Conservation (phyloP, 2,329 filamentous ascomycete genomes). For the Dactylellina leptospora region DNA sequence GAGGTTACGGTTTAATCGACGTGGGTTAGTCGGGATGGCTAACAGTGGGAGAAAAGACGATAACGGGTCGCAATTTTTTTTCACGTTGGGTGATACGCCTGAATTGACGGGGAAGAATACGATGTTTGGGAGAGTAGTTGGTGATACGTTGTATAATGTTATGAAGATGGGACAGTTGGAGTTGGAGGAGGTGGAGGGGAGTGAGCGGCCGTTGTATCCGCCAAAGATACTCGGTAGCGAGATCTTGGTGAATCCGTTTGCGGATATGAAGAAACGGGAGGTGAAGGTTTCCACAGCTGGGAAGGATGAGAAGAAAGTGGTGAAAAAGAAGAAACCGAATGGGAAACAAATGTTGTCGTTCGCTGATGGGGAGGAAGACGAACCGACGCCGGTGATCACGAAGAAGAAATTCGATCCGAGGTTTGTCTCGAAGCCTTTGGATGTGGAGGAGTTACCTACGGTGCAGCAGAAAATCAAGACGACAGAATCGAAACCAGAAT, state of each 20-base stretch:
- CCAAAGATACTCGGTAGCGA: conserved; percentile 78
- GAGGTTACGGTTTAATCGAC: conserved; percentile 87
- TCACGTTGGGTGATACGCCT: conserved; percentile 81
- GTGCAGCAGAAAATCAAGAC: conserved; percentile 16
- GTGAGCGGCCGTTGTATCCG: conserved; percentile 85
- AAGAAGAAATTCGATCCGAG: conserved; percentile 53
- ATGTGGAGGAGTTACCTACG: conserved; percentile 42
- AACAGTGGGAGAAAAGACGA: conserved; percentile 80
- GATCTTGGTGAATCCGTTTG: conserved; percentile 81
- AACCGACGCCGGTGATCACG: conserved; percentile 56
- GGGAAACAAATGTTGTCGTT: conserved; percentile 79
- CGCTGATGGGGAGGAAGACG: conserved; percentile 67
- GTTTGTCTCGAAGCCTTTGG: conserved; percentile 38
- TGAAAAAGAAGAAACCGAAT: conserved; percentile 71
- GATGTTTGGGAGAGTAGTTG: conserved; percentile 88
- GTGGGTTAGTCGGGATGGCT: conserved; percentile 94
- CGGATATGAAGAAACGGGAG: conserved; percentile 77
- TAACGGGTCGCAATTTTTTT: conserved; percentile 97
- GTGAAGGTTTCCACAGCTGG: conserved; percentile 66
- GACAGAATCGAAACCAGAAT: conserved; percentile 3
- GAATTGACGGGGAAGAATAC: conserved; percentile 92
- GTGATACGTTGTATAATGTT: conserved; percentile 95
- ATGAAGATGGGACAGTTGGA: conserved; percentile 92
- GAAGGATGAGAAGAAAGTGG: conserved; percentile 65
- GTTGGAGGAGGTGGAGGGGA: conserved; percentile 72